Percentiles rank a stretch among this genome's conserved stretches.
phyloP scores from a whole-genome alignment of 2,329 filamentous ascomycete genomes.

The Pleurostoma richardsiae region DNA sequence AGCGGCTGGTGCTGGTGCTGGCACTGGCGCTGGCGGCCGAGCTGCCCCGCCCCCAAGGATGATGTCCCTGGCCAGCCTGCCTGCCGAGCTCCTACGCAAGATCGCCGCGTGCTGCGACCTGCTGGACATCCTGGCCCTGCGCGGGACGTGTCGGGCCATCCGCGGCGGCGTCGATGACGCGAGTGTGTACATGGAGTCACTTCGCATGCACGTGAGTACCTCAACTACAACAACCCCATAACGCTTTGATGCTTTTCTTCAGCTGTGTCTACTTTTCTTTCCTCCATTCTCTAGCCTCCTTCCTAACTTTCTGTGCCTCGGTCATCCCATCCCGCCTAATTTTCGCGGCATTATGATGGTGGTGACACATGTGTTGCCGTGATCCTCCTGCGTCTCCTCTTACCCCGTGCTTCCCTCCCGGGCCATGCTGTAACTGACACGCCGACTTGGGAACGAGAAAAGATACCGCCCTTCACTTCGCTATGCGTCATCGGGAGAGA shows the following conservation, averaged over 20 bases:
- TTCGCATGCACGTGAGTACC: conserved; percentile 5
- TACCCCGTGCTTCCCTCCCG: too few species aligned
- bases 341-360: too few species aligned
- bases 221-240: too few species aligned
- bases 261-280: neutral
- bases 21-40: neutral
- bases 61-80: conserved; percentile 3
- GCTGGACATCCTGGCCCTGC: conserved; percentile 4
- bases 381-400: too few species aligned
- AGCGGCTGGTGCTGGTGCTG: conserved; percentile 1
- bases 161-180: conserved; percentile 1
- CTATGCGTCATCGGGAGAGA: neutral
- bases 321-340: too few species aligned
- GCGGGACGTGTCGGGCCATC: conserved; percentile 4
- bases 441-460: neutral
- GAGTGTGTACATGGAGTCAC: conserved; percentile 3
- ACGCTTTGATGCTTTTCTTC: neutral
- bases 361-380: too few species aligned
- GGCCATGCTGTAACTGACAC: too few species aligned
- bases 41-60: neutral
- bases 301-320: too few species aligned
- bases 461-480: neutral
- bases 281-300: too few species aligned
- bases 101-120: conserved; percentile 5
- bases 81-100: conserved; percentile 7